phyloP scores from a whole-genome alignment of 768 basidiomycete species.

The Lepiota brunneoincarnata region DNA sequence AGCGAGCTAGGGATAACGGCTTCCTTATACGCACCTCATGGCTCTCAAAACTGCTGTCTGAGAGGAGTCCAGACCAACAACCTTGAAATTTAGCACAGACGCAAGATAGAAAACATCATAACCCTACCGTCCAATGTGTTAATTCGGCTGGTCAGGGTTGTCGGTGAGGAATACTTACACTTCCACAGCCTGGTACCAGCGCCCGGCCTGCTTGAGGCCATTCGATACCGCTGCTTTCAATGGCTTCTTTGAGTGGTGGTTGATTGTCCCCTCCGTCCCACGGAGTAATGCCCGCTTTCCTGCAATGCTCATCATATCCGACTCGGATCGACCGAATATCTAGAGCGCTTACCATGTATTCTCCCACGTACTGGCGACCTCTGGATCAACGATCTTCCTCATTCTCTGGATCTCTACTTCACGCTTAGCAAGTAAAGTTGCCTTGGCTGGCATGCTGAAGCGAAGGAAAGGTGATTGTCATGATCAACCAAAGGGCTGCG shows the following conservation, averaged over 20 bases:
- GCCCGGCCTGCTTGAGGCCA: conserved; percentile 35
- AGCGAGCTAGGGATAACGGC: too few species aligned
- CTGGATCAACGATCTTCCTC: neutral
- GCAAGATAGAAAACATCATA: conserved; percentile 62
- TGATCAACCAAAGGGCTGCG: too few species aligned
- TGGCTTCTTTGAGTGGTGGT: conserved; percentile 50
- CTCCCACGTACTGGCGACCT: neutral
- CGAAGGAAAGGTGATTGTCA: too few species aligned
- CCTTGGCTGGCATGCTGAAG: too few species aligned
- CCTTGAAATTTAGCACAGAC: conserved; percentile 41
- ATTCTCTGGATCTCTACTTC: neutral
- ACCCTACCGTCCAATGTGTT: conserved; percentile 35
- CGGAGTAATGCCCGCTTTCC: conserved; percentile 51
- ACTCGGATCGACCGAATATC: too few species aligned
- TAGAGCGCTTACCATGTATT: neutral
- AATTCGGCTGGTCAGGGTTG: neutral
- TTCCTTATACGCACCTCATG: conserved; percentile 33
- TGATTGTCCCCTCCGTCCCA: conserved; percentile 60
- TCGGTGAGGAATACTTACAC: conserved; percentile 20
- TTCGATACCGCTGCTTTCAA: conserved; percentile 36
- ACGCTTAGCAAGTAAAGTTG: too few species aligned
- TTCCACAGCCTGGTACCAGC: conserved; percentile 47
- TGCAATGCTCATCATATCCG: conserved; percentile 16
- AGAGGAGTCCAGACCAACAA: conserved; percentile 55
- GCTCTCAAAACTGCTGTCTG: conserved; percentile 49